phyloP scores from a whole-genome alignment of 1,284 basidiomycete species.

The Salmacisia buchloeana region DNA sequence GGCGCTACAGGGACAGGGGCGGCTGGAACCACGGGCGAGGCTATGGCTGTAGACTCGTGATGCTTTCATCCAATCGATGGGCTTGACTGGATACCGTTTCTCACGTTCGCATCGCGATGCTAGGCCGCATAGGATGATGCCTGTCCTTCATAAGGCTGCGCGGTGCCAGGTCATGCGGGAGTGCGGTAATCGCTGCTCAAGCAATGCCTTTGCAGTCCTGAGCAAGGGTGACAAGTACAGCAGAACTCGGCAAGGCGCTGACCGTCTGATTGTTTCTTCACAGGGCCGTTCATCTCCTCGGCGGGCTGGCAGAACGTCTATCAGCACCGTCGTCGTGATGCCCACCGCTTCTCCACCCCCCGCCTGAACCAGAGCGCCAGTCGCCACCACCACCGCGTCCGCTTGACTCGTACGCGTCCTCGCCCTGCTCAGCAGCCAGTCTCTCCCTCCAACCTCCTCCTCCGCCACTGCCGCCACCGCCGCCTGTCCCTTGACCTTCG shows the following conservation, averaged over 20 bases:
- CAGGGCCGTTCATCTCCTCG: too few relatives aligned
- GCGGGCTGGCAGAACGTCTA: neutral
- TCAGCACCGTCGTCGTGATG: neutral
- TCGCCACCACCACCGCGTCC: neutral
- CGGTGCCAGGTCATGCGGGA: too few relatives aligned
- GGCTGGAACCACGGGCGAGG: slow-evolving; percentile 15
- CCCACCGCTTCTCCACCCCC: neutral
- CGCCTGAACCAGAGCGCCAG: slow-evolving; percentile 5
- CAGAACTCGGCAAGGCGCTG: too few relatives aligned
- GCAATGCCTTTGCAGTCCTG: too few relatives aligned
- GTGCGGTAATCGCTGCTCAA: too few relatives aligned
- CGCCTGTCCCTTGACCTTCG: neutral
- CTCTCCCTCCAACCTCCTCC: slow-evolving; percentile 8
- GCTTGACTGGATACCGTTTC: neutral
- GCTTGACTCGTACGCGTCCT: neutral
- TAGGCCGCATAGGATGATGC: too few relatives aligned
- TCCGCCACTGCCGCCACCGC: neutral
- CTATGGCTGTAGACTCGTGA: slow-evolving; percentile 42
- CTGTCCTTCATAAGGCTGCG: too few relatives aligned
- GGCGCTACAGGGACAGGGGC: slow-evolving; percentile 9
- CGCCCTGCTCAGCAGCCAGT: neutral
- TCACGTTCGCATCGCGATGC: too few relatives aligned
- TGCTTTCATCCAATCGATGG: neutral
- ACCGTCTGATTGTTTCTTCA: too few relatives aligned
- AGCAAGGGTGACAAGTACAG: too few relatives aligned